Evolutionary conservation across 2,329 filamentous ascomycete genomes (phyloP).

Genomic region (Kalaharituber pfeilii): DNA sequence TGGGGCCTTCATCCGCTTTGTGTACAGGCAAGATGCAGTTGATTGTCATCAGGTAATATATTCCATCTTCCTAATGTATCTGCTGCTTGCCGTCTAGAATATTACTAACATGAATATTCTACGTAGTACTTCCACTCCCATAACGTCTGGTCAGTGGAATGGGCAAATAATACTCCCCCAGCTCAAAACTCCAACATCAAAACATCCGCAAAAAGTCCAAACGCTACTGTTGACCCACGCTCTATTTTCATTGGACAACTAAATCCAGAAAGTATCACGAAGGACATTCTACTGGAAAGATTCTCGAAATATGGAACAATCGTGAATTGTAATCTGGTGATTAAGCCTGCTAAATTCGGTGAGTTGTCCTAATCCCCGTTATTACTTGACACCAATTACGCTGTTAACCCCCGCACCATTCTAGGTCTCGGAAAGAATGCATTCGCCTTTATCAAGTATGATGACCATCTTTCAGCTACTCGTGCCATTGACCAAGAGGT

Average conservation of each 20-base stretch:
- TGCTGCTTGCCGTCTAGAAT: background rate
- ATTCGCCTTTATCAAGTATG: slow-evolving; percentile 16
- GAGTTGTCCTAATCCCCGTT: background rate
- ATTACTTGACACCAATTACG: background rate
- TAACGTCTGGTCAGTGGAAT: slow-evolving; percentile 13
- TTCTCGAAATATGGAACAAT: slow-evolving; percentile 13
- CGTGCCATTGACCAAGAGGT: slow-evolving; percentile 13
- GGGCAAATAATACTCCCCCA: slow-evolving; percentile 14
- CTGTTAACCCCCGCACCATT: slow-evolving; percentile 3
- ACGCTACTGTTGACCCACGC: slow-evolving; percentile 9
- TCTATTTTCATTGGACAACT: slow-evolving; percentile 15
- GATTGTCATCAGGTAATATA: slow-evolving; percentile 13
- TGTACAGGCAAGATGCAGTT: slow-evolving; percentile 17
- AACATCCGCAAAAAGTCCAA: background rate
- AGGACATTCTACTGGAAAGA: slow-evolving; percentile 9
- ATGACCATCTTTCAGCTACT: slow-evolving; percentile 11
- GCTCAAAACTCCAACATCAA: slow-evolving; percentile 1
- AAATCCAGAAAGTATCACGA: slow-evolving; percentile 10
- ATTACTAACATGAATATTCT: background rate
- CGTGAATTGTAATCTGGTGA: slow-evolving; percentile 14
- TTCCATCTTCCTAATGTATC: background rate
- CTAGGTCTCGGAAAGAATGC: slow-evolving; percentile 10
- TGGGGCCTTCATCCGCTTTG: slow-evolving; percentile 14
- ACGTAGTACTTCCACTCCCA: slow-evolving; percentile 14
- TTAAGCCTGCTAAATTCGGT: slow-evolving; percentile 13